Base-by-base conservation (phyloP, 192 early-diverging fungal species). In the Backusella luteola region DNA sequence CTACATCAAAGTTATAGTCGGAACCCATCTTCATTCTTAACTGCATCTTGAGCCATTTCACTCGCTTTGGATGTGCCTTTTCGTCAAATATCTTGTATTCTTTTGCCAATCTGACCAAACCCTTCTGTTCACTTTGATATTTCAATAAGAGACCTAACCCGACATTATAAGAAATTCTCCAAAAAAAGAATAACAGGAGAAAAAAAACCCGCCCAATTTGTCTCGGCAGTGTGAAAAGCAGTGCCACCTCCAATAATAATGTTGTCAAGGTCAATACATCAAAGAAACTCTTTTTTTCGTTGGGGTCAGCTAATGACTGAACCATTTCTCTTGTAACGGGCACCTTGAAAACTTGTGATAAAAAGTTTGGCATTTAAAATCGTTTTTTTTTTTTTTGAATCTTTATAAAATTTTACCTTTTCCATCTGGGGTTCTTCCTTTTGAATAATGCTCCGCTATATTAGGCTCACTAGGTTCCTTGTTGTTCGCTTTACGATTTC, bases 131-230 rank as follows among this genome's bases (percentile, higher is more conserved):
- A 79, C 93, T 95, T 85, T 96, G 95, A 73, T 87, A 80, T 74
- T 91, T 93, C 42, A 98, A 81, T 19, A 97, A 79, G 63, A 89
- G 83, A 14, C 97, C 97, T 17, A 98, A 81, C 12, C 93, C 95
- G 7, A 89, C 80, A 81, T 97, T 96, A 85, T 97, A 97, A 69
- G 89, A 85, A 32, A 89, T 77, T 69, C 97, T 89, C 95, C 96
- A 98, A 74, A 94, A 93, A 6, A 93, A 69, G 81, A 96, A 96
- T n/a, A 93, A 76, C 4, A 83, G 74, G 73, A 96, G 67, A 78
- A 94, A 94, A 52, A 93, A 73, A 69, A 67, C 82, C 39, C 85
- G 89, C 67, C 81, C 83, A 72, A 87, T 73, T 0, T 71, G 79
- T 73, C 85, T 73, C 36, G 91, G 86, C 76, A 92, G 73, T 12